Evolutionary conservation across 139 green algal genomes (phyloP), one percentile per base, ranked within the genome.

Genomic region (Pleodorina starrii): DNA sequence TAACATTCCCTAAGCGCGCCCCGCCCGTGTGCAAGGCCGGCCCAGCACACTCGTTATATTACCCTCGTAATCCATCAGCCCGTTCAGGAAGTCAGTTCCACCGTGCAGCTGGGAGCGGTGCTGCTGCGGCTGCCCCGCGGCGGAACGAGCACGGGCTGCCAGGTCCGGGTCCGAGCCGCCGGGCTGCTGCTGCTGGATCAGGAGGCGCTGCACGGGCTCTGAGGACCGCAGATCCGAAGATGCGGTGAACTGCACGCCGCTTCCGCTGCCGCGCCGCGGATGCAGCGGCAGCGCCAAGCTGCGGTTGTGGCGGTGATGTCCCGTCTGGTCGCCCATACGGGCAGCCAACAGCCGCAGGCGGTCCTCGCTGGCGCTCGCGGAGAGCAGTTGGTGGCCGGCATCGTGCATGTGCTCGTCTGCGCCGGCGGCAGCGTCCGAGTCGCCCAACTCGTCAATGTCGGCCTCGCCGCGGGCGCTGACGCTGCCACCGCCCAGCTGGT

Each of bases 51-150:
- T n/a, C n/a, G n/a, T n/a, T n/a, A n/a, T n/a, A n/a, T n/a, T 25
- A 89, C 84, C 84, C 2, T 82, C 69, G 36, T 89, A 89, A 76
- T 89, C 84, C 84, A 89, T 89, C 4, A 89, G 69, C 1, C 69
- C 84, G 46, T 32, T 69, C 19, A 88, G 82, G 82, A 80, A 88
- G 29, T 69, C 63, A 0, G 50, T 16, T 29, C 60, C 40, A 7
- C 12, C 12, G 36, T 40, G 78, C 5, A 51, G n/a, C 40, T 60
- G 57, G 38, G 38, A 38, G 19, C 76, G n/a, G 35, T 60, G 46
- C 50, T 84, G 76, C 48, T 48, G 4, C 69, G 48, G 36, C 35
- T 77, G 35, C 69, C 14, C 69, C 32, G 36, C 63, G 32, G 63
- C 63, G 6, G 63, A 73, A 11, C 35, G 25, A 2, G 32, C 63